A percentile compares a stretch with the other conserved stretches of the same genome.
phyloP scores from a whole-genome alignment of 129 eudicot species.

The Helianthus annuus region DNA sequence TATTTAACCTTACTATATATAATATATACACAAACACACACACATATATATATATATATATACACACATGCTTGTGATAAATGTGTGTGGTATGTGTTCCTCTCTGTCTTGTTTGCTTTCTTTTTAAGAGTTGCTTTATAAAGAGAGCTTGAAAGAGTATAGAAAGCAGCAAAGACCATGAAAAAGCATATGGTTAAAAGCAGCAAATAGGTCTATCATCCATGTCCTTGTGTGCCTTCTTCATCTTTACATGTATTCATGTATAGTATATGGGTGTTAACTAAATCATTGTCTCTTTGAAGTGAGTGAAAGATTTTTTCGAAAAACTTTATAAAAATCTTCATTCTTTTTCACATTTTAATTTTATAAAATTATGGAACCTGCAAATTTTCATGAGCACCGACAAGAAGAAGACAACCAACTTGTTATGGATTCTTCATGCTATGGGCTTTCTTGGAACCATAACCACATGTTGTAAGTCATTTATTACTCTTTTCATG shows the following conservation, averaged over 20 bases:
- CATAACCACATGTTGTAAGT: slow-evolving; percentile 61
- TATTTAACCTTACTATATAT: too few relatives aligned
- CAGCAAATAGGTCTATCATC: slow-evolving; percentile 31
- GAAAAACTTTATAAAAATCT: slow-evolving; percentile 1
- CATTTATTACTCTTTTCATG: slow-evolving; percentile 8
- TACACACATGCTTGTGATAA: not conserved
- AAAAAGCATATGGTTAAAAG: slow-evolving; percentile 44
- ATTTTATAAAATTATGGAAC: slow-evolving; percentile 53
- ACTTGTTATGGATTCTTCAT: slow-evolving; percentile 9
- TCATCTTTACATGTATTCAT: slow-evolving; percentile 25
- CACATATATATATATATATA: not conserved
- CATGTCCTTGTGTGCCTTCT: slow-evolving; percentile 26
- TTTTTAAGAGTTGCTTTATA: slow-evolving; percentile 58
- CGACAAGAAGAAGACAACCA: slow-evolving; percentile 44
- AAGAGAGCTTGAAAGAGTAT: slow-evolving; percentile 53
- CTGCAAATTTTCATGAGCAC: slow-evolving; percentile 49
- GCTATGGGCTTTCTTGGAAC: slow-evolving; percentile 43
- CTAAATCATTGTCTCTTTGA: slow-evolving; percentile 34
- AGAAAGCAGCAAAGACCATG: slow-evolving; percentile 38
- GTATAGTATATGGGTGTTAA: slow-evolving; percentile 47
- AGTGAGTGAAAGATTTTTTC: slow-evolving; percentile 28
- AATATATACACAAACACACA: not conserved
- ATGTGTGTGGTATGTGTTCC: not conserved
- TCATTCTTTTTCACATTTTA: slow-evolving; percentile 19
- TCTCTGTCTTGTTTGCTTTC: slow-evolving; percentile 25